Percentiles rank a stretch among this genome's conserved stretches.
These are phyloP conservation scores for Hypoxylon sp. DNA, from an alignment of 2,329 filamentous ascomycete genomes.

Conservation along the genomic window DNA sequence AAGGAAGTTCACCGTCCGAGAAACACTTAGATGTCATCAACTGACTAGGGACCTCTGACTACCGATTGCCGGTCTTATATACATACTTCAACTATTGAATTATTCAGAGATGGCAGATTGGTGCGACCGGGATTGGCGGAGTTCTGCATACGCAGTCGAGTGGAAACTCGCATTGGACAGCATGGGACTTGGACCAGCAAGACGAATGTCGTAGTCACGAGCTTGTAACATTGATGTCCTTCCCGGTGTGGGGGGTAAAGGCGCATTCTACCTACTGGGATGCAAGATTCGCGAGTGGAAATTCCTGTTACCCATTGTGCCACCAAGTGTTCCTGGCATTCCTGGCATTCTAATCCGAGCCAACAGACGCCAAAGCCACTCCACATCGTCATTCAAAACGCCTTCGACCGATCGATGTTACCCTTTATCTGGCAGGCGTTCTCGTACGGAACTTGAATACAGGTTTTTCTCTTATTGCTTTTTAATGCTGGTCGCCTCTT, in stretches of 20 bases:
- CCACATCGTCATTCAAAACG: conserved; percentile 22
- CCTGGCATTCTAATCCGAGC: conserved; percentile 35
- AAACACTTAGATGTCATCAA: background rate
- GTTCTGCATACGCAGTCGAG: conserved; percentile 37
- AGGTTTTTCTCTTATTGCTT: conserved; percentile 32
- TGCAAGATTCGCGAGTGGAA: conserved; percentile 37
- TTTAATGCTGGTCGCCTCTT: conserved; percentile 44
- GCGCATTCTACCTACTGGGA: conserved; percentile 21
- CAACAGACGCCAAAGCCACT: conserved; percentile 30
- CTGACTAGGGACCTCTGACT: background rate
- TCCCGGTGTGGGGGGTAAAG: conserved; percentile 42
- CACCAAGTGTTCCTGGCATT: conserved; percentile 30
- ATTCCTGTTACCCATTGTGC: conserved; percentile 24
- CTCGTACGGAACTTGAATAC: conserved; percentile 39
- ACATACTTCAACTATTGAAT: background rate
- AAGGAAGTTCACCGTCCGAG: background rate
- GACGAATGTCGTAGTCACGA: conserved; percentile 18
- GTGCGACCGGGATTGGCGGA: conserved; percentile 28
- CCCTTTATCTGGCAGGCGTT: conserved; percentile 41
- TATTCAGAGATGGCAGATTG: conserved; percentile 14
- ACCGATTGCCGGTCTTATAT: background rate
- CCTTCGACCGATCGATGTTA: conserved; percentile 32
- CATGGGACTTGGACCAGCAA: conserved; percentile 36
- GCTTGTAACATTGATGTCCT: conserved; percentile 42
- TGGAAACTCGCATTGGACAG: conserved; percentile 39